Conservation (phyloP, 1,284 basidiomycete genomes). For the Cutaneotrichosporon spelunceum region DNA sequence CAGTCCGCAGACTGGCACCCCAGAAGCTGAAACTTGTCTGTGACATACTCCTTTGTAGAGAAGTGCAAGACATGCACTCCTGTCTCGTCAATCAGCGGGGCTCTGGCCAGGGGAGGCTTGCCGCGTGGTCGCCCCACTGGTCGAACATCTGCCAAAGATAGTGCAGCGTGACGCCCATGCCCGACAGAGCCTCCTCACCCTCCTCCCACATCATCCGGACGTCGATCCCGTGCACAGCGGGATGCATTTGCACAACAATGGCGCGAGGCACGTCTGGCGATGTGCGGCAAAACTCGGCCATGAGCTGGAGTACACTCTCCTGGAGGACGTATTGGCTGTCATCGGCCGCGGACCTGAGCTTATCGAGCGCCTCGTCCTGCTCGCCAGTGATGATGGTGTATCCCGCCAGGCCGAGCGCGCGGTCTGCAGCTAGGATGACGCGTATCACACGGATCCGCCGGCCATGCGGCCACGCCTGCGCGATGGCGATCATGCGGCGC, state of each 20-base stretch:
- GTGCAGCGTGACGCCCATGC: neutral
- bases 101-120: neutral
- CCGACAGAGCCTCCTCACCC: neutral
- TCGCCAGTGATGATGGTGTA: neutral
- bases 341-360: neutral
- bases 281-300: neutral
- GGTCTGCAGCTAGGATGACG: neutral
- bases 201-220: neutral
- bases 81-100: neutral
- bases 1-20: too few species aligned
- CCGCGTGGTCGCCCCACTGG: neutral
- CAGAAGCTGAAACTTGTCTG: too few species aligned
- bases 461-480: neutral
- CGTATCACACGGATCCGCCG: neutral
- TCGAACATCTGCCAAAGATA: neutral
- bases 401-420: neutral
- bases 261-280: neutral
- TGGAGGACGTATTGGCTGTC: neutral
- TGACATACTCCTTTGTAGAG: neutral
- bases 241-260: neutral
- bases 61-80: neutral
- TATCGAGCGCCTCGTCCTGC: neutral
- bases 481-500: neutral
- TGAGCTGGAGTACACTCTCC: neutral
- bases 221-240: neutral